Conservation (phyloP, 352 stramenopile genomes). For the Globisporangium viniferum region DNA sequence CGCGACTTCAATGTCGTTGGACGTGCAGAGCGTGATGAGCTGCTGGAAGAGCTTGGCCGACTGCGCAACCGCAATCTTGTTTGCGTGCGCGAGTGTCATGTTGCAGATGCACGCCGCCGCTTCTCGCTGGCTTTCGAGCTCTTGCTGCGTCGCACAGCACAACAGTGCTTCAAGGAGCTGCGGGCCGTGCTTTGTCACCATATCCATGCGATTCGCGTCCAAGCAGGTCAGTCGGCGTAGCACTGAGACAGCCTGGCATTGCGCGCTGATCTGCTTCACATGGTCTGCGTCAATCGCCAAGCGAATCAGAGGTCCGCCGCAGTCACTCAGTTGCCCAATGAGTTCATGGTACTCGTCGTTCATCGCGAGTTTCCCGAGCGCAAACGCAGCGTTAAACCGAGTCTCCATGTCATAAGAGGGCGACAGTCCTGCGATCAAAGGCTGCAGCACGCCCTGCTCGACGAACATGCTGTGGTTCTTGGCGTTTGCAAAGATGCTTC, state of each 20-base stretch:
- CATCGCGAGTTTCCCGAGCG: slow-evolving; percentile 91
- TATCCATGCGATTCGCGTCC: slow-evolving; percentile 81
- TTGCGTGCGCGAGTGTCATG: slow-evolving; percentile 72
- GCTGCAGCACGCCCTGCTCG: slow-evolving; percentile 58
- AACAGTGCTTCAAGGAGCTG: slow-evolving; percentile 55
- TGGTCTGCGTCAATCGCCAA: slow-evolving; percentile 56
- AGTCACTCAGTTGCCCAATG: slow-evolving; percentile 53
- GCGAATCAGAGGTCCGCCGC: slow-evolving; percentile 43
- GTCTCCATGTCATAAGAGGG: slow-evolving; percentile 83
- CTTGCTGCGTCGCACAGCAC: slow-evolving; percentile 33
- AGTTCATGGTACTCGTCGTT: slow-evolving; percentile 66
- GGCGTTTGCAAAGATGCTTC: slow-evolving; percentile 75
- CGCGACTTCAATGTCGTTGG: slow-evolving; percentile 87
- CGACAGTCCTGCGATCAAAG: slow-evolving; percentile 66
- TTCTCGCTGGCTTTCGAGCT: slow-evolving; percentile 90
- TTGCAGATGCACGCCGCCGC: slow-evolving; percentile 86
- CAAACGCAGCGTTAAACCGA: slow-evolving; percentile 91
- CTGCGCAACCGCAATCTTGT: slow-evolving; percentile 71
- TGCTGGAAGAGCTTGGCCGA: slow-evolving; percentile 47
- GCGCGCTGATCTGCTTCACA: slow-evolving; percentile 43
- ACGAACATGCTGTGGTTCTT: slow-evolving; percentile 71
- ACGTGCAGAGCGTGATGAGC: slow-evolving; percentile 75
- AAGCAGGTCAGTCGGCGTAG: slow-evolving; percentile 84
- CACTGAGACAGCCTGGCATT: slow-evolving; percentile 90
- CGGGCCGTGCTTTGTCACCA: slow-evolving; percentile 59